Base-by-base conservation (phyloP, 768 basidiomycete genomes). In the Agaricus subrufescens region DNA sequence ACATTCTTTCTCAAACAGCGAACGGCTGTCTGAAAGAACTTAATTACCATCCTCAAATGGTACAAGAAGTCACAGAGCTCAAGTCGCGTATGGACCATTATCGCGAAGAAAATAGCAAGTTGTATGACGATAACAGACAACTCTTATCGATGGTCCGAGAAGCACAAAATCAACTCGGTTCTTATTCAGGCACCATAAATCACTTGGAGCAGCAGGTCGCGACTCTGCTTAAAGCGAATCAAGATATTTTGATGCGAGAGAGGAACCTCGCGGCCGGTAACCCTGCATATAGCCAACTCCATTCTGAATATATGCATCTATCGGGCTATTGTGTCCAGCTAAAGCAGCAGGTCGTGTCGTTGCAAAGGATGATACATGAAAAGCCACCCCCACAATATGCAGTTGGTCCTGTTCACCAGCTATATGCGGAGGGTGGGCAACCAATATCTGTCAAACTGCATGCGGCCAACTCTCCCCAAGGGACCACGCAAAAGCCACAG, bases 1-100 rank as follows among this genome's bases (percentile, higher is more conserved):
- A 78, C 56, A 74, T 81, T 37, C 66, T 82, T 15, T 61, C 80
- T 0, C 61, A 51, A 11, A 78, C 74, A 8, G 76, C 75, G 11
- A 79, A 76, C 65, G 73, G 73, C 11, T 81, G 75, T 60, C 68
- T 79, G 25, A 61, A 69, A 3, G 80, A 80, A 58, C 70, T 78
- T 26, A 79, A 79, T 11, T 79, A 79, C 63, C 70, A 69, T 59
- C 74, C 78, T 19, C 69, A 73, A 5, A 70, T 81, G 56, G 52
- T 70, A 3, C 70, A 69, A 46, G 74, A 66, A 34, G 48, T 82
- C 31, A 67, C 67, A 30, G 65, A 71, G 11, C 57, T 75, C 31
- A 71, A 76, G 49, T 58, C 60, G 6, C 64, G 64, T 48, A 70
- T 70, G 50, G 52, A 54, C 9, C 56, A 63, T 27, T 74, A 69